Percentiles rank a stretch among this genome's conserved stretches.
phyloP scores from a whole-genome alignment of 257 asterid species.

The Rubia yunnanensis region DNA sequence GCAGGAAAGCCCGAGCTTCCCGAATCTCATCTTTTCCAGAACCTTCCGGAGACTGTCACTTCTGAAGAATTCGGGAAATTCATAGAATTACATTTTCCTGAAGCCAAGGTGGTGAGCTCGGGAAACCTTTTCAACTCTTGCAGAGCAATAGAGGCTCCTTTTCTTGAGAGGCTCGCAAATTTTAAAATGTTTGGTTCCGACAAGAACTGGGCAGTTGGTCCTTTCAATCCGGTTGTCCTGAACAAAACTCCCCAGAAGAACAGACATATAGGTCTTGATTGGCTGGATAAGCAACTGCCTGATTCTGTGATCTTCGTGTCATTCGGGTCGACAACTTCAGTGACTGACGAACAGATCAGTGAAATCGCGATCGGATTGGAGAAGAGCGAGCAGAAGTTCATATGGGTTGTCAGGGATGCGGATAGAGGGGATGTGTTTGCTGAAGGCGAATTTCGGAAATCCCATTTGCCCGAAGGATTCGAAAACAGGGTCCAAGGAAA shows the following conservation, averaged over 20 bases:
- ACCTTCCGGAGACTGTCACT: not conserved
- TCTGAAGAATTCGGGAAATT: not conserved
- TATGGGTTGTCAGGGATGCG: slow-evolving; percentile 25
- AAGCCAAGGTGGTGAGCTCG: not conserved
- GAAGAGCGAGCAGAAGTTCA: slow-evolving; percentile 17
- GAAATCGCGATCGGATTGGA: slow-evolving; percentile 21
- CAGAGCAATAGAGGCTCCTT: slow-evolving; percentile 20
- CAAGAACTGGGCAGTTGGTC: slow-evolving; percentile 33
- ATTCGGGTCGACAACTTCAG: slow-evolving; percentile 22
- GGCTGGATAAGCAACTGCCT: slow-evolving; percentile 22
- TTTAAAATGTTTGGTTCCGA: not conserved
- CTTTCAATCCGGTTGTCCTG: slow-evolving; percentile 18
- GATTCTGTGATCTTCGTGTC: slow-evolving; percentile 22
- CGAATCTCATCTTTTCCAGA: slow-evolving; percentile 8
- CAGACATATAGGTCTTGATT: slow-evolving; percentile 9
- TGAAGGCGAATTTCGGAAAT: slow-evolving; percentile 17
- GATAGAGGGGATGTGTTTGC: slow-evolving; percentile 21
- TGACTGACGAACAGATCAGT: slow-evolving; percentile 14
- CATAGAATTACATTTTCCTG: not conserved
- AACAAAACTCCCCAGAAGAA: not conserved
- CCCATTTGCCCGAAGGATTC: slow-evolving; percentile 16
- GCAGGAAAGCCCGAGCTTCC: slow-evolving; percentile 13
- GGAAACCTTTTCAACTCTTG: slow-evolving; percentile 20
- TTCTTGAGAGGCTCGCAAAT: slow-evolving; percentile 15
- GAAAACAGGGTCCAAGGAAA: slow-evolving; percentile 15